These are phyloP conservation scores for Cadophora sp. DNA, from an alignment of 2,329 filamentous ascomycete species.

Conservation along the genomic window DNA sequence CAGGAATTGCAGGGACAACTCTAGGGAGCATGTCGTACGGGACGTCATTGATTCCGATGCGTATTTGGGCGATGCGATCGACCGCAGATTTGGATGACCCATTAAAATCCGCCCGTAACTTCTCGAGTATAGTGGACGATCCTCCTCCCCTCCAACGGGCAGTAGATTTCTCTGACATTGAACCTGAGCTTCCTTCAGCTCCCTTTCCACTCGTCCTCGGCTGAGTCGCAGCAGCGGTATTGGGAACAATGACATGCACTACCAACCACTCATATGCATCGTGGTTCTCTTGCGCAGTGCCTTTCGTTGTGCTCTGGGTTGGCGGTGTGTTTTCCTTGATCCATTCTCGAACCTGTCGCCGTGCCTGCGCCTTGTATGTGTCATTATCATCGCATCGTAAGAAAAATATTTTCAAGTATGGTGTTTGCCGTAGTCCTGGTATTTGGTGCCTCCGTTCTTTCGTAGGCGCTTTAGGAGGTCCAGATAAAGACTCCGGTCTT, in stretches of 20 bases:
- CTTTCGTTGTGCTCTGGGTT: conserved; percentile 57
- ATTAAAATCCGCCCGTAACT: conserved; percentile 90
- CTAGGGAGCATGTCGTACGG: conserved; percentile 69
- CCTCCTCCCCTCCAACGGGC: conserved; percentile 80
- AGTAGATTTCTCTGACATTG: conserved; percentile 66
- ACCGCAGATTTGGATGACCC: conserved; percentile 71
- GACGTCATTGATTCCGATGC: conserved; percentile 74
- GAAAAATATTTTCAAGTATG: conserved; percentile 90
- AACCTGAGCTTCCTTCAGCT: conserved; percentile 56
- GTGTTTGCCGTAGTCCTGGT: conserved; percentile 87
- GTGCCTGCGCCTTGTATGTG: conserved; percentile 81
- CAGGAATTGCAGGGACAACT: conserved; percentile 67
- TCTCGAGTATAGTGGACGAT: conserved; percentile 85
- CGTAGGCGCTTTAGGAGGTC: conserved; percentile 39
- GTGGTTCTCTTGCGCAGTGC: conserved; percentile 83
- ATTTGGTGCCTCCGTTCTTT: conserved; percentile 87
- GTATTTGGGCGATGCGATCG: conserved; percentile 85
- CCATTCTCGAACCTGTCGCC: conserved; percentile 88
- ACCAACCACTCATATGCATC: conserved; percentile 97
- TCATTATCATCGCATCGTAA: conserved; percentile 96
- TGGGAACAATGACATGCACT: conserved; percentile 88
- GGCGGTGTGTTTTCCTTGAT: conserved; percentile 76
- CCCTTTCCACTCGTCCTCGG: conserved; percentile 66
- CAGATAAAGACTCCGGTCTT: conserved; percentile 34
- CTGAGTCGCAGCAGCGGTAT: conserved; percentile 80